Conservation (phyloP, 1,284 basidiomycete genomes). For the Rhodotorula sp. region DNA sequence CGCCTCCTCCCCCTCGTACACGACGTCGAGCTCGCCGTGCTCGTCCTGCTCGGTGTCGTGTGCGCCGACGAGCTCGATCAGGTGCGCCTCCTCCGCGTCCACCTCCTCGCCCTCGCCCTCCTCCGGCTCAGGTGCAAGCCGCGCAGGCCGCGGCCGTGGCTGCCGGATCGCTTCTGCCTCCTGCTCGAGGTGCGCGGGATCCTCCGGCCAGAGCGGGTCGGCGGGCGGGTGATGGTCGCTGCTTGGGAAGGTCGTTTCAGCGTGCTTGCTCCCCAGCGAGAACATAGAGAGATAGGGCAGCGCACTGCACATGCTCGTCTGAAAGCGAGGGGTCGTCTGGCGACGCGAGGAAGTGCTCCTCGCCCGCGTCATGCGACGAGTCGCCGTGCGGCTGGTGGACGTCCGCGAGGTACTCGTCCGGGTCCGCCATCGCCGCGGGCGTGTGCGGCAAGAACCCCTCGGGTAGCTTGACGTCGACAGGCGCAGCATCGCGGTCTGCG, state of each 20-base stretch:
- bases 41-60: constrained; percentile 47
- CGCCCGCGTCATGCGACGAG: constrained; percentile 8
- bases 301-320: constrained; percentile 26
- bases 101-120: background rate
- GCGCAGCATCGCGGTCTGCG: background rate
- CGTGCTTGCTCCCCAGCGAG: background rate
- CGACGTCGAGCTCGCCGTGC: background rate
- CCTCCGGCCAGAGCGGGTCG: background rate
- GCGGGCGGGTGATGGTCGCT: background rate
- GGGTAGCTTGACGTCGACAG: constrained; percentile 20
- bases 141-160: constrained; percentile 1
- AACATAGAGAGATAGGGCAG: background rate
- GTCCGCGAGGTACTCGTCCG: constrained; percentile 10
- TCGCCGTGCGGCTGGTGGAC: constrained; percentile 25
- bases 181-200: background rate
- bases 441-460: background rate
- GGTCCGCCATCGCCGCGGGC: background rate
- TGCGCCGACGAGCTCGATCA: background rate
- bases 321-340: background rate
- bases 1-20: background rate
- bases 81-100: background rate
- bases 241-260: background rate
- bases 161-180: background rate
- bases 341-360: constrained; percentile 8
- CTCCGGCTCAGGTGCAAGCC: background rate